Evolutionary conservation across 139 green algal genomes (phyloP).

Genomic region (Monoraphidium neglectum): DNA sequence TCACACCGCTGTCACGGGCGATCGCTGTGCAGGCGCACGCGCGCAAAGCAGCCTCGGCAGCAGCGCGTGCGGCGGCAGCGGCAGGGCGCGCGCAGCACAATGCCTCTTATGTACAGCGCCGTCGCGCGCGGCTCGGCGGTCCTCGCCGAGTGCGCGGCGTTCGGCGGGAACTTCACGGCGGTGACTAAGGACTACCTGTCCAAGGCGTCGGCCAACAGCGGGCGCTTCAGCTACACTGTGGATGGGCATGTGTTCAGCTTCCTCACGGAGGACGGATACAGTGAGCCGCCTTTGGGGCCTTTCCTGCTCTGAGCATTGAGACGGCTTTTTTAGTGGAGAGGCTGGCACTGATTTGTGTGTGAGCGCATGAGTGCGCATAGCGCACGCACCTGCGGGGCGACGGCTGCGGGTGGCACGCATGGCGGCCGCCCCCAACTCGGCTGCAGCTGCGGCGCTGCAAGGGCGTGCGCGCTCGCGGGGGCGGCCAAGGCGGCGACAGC

Average conservation of each 20-base stretch:
- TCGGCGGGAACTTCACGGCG: constrained; percentile 88
- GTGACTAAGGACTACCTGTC: constrained; percentile 86
- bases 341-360: too few species aligned
- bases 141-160: constrained; percentile 89
- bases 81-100: constrained; percentile 9
- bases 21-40: not conserved
- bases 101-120: constrained; percentile 81
- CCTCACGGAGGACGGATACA: constrained; percentile 72
- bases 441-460: not conserved
- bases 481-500: too few species aligned
- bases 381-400: too few species aligned
- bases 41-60: not conserved
- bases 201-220: constrained; percentile 29
- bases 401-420: not conserved
- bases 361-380: too few species aligned
- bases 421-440: not conserved
- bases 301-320: too few species aligned
- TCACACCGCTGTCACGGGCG: not conserved
- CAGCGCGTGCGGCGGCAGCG: too few species aligned
- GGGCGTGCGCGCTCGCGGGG: too few species aligned
- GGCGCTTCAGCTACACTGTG: constrained; percentile 63
- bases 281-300: too few species aligned
- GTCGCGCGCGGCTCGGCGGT: constrained; percentile 71
- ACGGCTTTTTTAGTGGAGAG: too few species aligned
- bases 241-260: constrained; percentile 91